Base-by-base conservation (phyloP, 2,329 filamentous ascomycete species). In the Ceratocystis huliohia region DNA sequence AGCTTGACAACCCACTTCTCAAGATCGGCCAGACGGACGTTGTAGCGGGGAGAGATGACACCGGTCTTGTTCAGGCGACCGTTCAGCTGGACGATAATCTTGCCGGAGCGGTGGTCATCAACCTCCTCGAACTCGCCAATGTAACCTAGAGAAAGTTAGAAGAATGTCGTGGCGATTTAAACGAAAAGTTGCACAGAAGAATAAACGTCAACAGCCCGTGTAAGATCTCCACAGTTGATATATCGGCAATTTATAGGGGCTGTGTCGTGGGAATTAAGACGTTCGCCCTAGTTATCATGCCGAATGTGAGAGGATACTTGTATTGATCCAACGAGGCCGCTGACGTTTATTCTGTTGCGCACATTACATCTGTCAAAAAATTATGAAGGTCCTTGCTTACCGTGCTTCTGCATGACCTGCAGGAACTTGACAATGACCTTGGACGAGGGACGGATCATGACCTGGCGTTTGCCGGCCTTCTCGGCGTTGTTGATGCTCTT, bases 181-280 rank as follows among this genome's bases (percentile, higher is more conserved):
- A 96, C 87, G 88, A 89, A 84, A 82, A 81, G 88, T 86, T 81
- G 91, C 88, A 94, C 81, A 78, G 77, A 69, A 68, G 53, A 66
- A 70, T 68, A 71, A 80, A 78, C 81, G 81, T 89, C 75, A 74
- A 74, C 88, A 87, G 86, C 91, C 95, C 88, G 88, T 96, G 91
- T 96, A 96, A 96, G 91, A 93, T 88, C 88, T 85, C 87, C 87
- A 78, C 78, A 75, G 76, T 89, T 81, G 78, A 94, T 99, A 80
- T 99, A 89, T 95, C 94, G 93, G 91, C 86, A 86, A 95, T 86
- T 97, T 97, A 99, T 97, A 99, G 91, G 92, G 91, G 93, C 91
- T 86, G 88, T 84, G 87, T 88, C 89, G 91, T 96, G 80, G 83
- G 78, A 72, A 72, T 71, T 78, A 84, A 85, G 87, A 93, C 87